A percentile compares a stretch with the other conserved stretches of the same genome.
These are phyloP conservation scores for Coniochaeta sp. DNA, from an alignment of 2,329 filamentous ascomycete genomes.

Conservation along the genomic window DNA sequence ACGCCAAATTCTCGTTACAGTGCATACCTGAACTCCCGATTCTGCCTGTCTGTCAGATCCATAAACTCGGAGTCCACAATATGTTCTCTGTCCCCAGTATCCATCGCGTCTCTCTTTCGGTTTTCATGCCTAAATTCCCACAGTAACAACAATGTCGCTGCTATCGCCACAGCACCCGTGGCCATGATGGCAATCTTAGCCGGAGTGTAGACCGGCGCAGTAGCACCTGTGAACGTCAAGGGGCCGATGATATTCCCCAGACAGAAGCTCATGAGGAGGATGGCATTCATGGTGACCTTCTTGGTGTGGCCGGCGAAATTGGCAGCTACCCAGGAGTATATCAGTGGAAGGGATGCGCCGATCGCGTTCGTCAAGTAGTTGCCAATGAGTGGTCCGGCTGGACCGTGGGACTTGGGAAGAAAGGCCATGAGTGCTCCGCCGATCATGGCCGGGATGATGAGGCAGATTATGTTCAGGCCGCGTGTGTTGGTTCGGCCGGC, in stretches of 20 bases:
- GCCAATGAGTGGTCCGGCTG: slow-evolving; percentile 6
- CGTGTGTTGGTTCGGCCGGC: slow-evolving; percentile 15
- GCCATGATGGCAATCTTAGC: slow-evolving; percentile 52
- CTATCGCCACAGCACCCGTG: slow-evolving; percentile 14
- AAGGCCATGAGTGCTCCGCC: slow-evolving; percentile 12
- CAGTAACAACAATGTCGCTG: background rate
- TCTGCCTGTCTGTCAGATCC: background rate
- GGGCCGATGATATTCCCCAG: slow-evolving; percentile 54
- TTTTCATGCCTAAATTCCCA: background rate
- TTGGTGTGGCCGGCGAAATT: slow-evolving; percentile 59
- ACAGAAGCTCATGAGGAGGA: slow-evolving; percentile 54
- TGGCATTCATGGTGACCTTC: slow-evolving; percentile 50
- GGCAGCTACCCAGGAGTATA: slow-evolving; percentile 40
- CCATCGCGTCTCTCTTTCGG: background rate
- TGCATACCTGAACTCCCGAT: background rate
- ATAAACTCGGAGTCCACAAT: background rate
- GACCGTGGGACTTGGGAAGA: slow-evolving; percentile 2
- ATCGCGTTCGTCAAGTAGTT: slow-evolving; percentile 14
- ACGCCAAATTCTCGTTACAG: background rate
- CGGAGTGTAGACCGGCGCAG: slow-evolving; percentile 45
- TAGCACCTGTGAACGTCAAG: slow-evolving; percentile 48
- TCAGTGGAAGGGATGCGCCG: slow-evolving; percentile 32
- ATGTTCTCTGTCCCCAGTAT: background rate
- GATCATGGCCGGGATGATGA: slow-evolving; percentile 10
- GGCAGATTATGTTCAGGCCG: slow-evolving; percentile 30